Evolutionary conservation across 2,329 filamentous ascomycete species (phyloP).

Genomic region (Emergomyces orientalis): DNA sequence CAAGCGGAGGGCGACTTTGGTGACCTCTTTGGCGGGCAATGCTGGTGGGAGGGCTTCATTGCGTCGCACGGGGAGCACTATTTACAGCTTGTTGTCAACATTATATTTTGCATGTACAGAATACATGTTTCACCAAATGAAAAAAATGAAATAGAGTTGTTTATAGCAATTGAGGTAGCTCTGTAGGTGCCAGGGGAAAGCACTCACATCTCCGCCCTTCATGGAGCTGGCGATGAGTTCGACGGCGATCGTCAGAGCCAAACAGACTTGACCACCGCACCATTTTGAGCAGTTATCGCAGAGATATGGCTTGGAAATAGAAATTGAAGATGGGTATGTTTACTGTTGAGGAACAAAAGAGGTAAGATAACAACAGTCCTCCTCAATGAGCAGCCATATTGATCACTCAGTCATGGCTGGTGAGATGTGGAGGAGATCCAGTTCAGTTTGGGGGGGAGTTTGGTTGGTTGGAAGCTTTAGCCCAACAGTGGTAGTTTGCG

Average conservation of each 20-base stretch:
- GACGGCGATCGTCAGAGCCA: constrained; percentile 19
- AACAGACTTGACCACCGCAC: constrained; percentile 32
- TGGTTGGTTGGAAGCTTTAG: background rate
- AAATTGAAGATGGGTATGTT: background rate
- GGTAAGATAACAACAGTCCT: background rate
- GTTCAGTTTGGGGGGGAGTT: background rate
- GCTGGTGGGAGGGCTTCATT: constrained; percentile 46
- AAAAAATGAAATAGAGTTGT: background rate
- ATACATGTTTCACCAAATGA: constrained; percentile 5
- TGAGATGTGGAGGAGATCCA: no score
- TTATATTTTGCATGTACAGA: background rate
- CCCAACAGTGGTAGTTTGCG: background rate
- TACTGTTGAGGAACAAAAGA: background rate
- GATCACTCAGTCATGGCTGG: background rate
- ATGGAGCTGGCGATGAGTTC: constrained; percentile 26
- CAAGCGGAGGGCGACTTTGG: constrained; percentile 77
- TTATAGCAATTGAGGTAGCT: background rate
- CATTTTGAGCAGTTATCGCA: constrained; percentile 22
- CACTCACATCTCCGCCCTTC: constrained; percentile 36
- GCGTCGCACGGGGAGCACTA: constrained; percentile 37
- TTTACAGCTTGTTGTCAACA: constrained; percentile 4
- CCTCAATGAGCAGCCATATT: background rate
- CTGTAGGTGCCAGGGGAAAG: constrained; percentile 2
- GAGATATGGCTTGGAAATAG: background rate
- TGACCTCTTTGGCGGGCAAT: constrained; percentile 69